Evolutionary conservation across 2,329 filamentous ascomycete genomes (phyloP).

Genomic region (Colletotrichum orbiculare): DNA sequence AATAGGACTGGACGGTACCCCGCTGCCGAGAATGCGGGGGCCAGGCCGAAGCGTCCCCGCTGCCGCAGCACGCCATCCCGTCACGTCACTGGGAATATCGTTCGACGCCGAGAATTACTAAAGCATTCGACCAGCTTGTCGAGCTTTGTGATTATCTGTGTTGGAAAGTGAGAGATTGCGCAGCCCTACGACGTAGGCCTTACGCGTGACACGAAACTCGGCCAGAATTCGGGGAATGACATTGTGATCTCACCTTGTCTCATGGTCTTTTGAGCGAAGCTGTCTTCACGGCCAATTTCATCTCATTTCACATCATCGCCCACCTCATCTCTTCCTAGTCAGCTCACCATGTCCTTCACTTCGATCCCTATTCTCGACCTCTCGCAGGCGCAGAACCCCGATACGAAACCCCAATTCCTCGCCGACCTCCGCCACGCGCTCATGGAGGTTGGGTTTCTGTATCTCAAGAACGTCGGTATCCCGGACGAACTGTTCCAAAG

Average conservation of each 20-base stretch:
- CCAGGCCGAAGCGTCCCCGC: slow-evolving; percentile 22
- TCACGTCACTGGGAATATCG: slow-evolving; percentile 24
- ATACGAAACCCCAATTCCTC: slow-evolving; percentile 79
- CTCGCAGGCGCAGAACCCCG: slow-evolving; percentile 69
- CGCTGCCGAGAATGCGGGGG: slow-evolving; percentile 29
- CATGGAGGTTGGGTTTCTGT: slow-evolving; percentile 89
- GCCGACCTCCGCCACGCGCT: slow-evolving; percentile 77
- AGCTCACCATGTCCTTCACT: slow-evolving; percentile 71
- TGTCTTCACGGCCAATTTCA: too few relatives aligned
- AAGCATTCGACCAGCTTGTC: not conserved
- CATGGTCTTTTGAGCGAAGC: too few relatives aligned
- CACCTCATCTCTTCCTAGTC: too few relatives aligned
- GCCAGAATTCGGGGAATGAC: not conserved
- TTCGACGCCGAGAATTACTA: slow-evolving; percentile 6
- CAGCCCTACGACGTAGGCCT: not conserved
- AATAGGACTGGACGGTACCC: not conserved
- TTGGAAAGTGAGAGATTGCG: not conserved
- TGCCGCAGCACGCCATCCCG: slow-evolving; percentile 31
- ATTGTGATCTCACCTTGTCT: too few relatives aligned
- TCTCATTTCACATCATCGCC: too few relatives aligned
- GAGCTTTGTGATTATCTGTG: not conserved
- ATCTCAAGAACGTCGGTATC: slow-evolving; percentile 83
- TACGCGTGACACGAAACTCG: not conserved
- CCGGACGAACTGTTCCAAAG: slow-evolving; percentile 71
- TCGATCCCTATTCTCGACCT: slow-evolving; percentile 83